Conservation (phyloP, 495 filamentous ascomycete genomes). For the Wilcoxina mikolae region DNA sequence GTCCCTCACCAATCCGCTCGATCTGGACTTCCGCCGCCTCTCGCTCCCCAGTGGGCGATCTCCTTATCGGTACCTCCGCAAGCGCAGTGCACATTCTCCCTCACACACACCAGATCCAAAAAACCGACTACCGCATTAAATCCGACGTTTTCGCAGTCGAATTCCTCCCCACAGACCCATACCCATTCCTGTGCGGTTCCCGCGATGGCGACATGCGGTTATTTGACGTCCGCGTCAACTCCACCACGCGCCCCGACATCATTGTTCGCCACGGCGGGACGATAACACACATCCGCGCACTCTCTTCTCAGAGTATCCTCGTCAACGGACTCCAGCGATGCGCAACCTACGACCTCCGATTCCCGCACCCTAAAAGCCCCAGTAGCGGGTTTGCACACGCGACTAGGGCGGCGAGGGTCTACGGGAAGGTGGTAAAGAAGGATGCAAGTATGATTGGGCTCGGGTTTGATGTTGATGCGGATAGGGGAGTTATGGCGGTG, state of each 20-base stretch:
- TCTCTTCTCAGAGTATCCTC: conserved; percentile 9
- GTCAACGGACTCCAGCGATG: conserved; percentile 18
- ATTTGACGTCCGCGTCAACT: conserved; percentile 15
- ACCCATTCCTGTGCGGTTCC: conserved; percentile 17
- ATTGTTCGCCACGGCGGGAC: conserved; percentile 15
- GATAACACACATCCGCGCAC: conserved; percentile 19
- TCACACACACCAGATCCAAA: conserved; percentile 12
- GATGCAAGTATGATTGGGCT: conserved; percentile 12
- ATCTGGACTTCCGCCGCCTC: conserved; percentile 17
- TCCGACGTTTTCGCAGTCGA: conserved; percentile 22
- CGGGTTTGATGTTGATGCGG: conserved; percentile 18
- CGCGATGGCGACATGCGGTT: conserved; percentile 25
- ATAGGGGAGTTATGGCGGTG: conserved; percentile 16
- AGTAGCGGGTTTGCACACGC: conserved; percentile 10
- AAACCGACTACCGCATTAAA: conserved; percentile 6
- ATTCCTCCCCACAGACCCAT: conserved; percentile 9
- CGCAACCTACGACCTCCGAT: conserved; percentile 24
- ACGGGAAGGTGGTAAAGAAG: conserved; percentile 7
- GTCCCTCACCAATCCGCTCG: conserved; percentile 10
- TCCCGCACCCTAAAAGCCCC: conserved; percentile 15
- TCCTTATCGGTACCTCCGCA: conserved; percentile 10
- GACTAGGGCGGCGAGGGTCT: conserved; percentile 12
- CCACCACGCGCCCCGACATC: background rate
- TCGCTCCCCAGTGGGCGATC: background rate
- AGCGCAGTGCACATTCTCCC: conserved; percentile 12